Evolutionary conservation across 1,284 basidiomycete genomes (phyloP).

Genomic region (Puccinia coronata): DNA sequence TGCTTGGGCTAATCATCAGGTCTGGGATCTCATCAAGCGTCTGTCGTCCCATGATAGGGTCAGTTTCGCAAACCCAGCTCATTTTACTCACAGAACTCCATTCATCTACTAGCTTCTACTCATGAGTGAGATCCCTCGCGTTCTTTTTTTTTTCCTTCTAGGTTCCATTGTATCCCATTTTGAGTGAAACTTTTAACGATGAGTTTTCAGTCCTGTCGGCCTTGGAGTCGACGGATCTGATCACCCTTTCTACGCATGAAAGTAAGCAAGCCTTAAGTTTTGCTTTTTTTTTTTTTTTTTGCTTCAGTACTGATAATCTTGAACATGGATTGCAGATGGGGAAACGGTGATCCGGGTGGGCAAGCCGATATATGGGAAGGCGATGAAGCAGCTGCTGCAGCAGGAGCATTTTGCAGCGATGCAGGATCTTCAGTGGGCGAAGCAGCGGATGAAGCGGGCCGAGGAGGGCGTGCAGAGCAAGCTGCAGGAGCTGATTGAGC

Average conservation of each 20-base stretch:
- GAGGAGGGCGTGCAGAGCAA: slow-evolving; percentile 14
- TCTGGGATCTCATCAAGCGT: slow-evolving; percentile 77
- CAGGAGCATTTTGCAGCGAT: slow-evolving; percentile 24
- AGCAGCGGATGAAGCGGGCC: slow-evolving; percentile 2
- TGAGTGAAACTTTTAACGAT: slow-evolving; percentile 30
- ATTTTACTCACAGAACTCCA: not conserved
- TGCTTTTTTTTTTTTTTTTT: not conserved
- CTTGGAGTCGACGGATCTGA: slow-evolving; percentile 33
- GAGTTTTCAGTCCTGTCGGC: slow-evolving; percentile 30
- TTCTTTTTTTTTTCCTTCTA: slow-evolving; percentile 13
- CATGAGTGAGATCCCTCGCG: too few relatives aligned
- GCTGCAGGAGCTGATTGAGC: slow-evolving; percentile 10
- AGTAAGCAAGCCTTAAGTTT: slow-evolving; percentile 11
- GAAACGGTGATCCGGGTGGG: slow-evolving; percentile 81
- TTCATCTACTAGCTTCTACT: too few relatives aligned
- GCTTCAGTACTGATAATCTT: not conserved
- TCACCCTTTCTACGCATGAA: slow-evolving; percentile 33
- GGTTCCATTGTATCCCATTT: slow-evolving; percentile 18
- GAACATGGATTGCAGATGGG: slow-evolving; percentile 65
- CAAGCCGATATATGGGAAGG: slow-evolving; percentile 82
- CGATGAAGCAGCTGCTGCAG: slow-evolving; percentile 76
- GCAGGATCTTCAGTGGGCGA: slow-evolving; percentile 14
- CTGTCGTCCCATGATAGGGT: slow-evolving; percentile 74
- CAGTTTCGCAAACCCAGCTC: too few relatives aligned
- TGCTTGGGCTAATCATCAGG: slow-evolving; percentile 80